These are phyloP conservation scores for Kwoniella pini DNA, from an alignment of 768 basidiomycete species.

Conservation along the genomic window DNA sequence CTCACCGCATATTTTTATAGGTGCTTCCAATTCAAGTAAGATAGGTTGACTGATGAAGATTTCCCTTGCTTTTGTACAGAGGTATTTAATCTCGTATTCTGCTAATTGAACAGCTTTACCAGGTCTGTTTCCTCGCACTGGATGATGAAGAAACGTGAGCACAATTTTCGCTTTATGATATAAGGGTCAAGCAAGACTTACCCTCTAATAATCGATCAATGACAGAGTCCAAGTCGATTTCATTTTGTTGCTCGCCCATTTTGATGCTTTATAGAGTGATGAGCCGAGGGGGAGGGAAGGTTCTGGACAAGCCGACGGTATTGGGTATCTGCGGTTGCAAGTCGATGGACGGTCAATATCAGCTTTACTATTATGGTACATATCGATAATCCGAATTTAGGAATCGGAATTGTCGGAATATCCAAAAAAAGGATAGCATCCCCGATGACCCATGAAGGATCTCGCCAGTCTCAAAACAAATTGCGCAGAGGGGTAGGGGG, in stretches of 20 bases:
- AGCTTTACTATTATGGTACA: background rate
- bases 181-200: too few species aligned
- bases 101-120: conserved; percentile 97
- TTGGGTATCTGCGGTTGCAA: background rate
- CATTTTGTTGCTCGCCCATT: conserved; percentile 59
- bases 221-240: conserved; percentile 99
- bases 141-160: too few species aligned
- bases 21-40: conserved; percentile 93
- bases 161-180: too few species aligned
- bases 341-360: background rate
- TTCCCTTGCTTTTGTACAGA: conserved; percentile 97
- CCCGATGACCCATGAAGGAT: too few species aligned
- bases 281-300: background rate
- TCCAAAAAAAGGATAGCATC: too few species aligned
- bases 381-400: too few species aligned
- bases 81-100: conserved; percentile 99
- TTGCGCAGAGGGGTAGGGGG: background rate
- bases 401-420: too few species aligned
- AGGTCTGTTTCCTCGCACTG: conserved; percentile 98
- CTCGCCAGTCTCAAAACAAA: too few species aligned
- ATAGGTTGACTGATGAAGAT: conserved; percentile 99
- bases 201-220: conserved; percentile 98
- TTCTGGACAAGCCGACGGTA: background rate
- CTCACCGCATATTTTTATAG: conserved; percentile 99
- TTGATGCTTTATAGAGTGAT: conserved; percentile 3